Percentiles rank a stretch among this genome's conserved stretches.
Evolutionary conservation across 495 filamentous ascomycete species (phyloP).

Genomic region (Lasiosphaeria miniovina): DNA sequence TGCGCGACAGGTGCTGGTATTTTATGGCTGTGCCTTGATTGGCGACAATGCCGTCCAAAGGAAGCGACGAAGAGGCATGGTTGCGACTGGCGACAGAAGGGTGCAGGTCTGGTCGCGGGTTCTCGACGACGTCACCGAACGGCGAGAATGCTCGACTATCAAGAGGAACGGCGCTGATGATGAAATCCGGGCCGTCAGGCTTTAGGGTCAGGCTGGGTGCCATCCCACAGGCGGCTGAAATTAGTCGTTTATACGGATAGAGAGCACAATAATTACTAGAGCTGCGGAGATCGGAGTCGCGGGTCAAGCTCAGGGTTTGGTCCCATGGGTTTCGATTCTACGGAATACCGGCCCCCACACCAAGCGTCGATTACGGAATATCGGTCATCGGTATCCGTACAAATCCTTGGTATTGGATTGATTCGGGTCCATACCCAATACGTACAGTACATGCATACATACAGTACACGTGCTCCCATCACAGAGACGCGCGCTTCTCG

Average conservation of each 20-base stretch:
- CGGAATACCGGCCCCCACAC: no score
- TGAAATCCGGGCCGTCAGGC: conserved; percentile 20
- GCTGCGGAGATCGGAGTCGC: background rate
- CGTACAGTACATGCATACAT: no score
- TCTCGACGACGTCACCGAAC: conserved; percentile 81
- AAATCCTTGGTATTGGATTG: no score
- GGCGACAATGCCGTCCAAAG: conserved; percentile 48
- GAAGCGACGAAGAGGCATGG: conserved; percentile 26
- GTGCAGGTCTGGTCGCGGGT: conserved; percentile 56
- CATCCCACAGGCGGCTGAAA: conserved; percentile 20
- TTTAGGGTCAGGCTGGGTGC: conserved; percentile 21
- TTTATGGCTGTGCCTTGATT: conserved; percentile 91
- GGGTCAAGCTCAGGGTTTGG: no score
- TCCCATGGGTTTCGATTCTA: no score
- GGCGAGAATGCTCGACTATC: conserved; percentile 63
- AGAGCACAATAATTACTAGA: background rate
- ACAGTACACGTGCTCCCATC: no score
- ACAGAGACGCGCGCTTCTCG: no score
- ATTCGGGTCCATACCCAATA: no score
- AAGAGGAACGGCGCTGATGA: conserved; percentile 56
- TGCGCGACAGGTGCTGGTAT: conserved; percentile 71
- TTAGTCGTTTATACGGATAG: background rate
- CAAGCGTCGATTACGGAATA: no score
- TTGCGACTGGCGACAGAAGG: conserved; percentile 34
- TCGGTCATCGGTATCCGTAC: no score